Percentiles rank a stretch among this genome's conserved stretches.
phyloP scores from a whole-genome alignment of 2,329 filamentous ascomycete genomes.

The Ramichloridium luteum region DNA sequence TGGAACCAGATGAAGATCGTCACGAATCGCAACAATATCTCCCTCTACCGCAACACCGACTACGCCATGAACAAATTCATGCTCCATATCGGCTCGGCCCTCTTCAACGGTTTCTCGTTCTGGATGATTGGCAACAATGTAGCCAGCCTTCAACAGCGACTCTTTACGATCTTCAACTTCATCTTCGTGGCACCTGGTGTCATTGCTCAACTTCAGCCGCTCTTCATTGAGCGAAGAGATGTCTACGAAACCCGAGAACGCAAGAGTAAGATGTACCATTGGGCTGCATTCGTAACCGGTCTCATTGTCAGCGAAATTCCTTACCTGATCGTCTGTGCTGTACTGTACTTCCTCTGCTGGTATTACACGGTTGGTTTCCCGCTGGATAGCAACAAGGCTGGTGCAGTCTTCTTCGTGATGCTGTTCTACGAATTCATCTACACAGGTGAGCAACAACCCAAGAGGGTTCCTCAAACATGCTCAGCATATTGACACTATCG shows the following conservation, averaged over 20 bases:
- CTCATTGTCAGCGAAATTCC: conserved; percentile 62
- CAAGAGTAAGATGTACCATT: conserved; percentile 60
- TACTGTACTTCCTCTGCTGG: conserved; percentile 35
- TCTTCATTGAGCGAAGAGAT: conserved; percentile 46
- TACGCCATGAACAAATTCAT: conserved; percentile 54
- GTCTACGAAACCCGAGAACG: conserved; percentile 49
- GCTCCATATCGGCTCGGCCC: conserved; percentile 39
- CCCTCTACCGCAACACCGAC: conserved; percentile 54
- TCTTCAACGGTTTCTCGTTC: conserved; percentile 40
- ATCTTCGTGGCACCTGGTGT: conserved; percentile 31
- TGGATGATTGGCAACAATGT: conserved; percentile 29
- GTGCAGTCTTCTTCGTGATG: conserved; percentile 33
- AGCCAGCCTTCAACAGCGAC: conserved; percentile 27
- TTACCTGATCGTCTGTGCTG: conserved; percentile 48
- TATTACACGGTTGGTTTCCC: conserved; percentile 34
- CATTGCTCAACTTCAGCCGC: conserved; percentile 46
- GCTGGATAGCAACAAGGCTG: conserved; percentile 32
- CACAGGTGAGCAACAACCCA: too few species aligned
- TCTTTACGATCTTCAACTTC: conserved; percentile 26
- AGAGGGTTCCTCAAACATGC: too few species aligned
- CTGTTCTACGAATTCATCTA: conserved; percentile 48
- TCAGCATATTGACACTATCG: background rate
- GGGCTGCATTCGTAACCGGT: conserved; percentile 58
- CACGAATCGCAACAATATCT: conserved; percentile 39
- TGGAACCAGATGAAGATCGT: conserved; percentile 31